Percentiles rank a stretch among this genome's conserved stretches.
phyloP scores from a whole-genome alignment of 805 yeast species.

The Brettanomyces sp. region DNA sequence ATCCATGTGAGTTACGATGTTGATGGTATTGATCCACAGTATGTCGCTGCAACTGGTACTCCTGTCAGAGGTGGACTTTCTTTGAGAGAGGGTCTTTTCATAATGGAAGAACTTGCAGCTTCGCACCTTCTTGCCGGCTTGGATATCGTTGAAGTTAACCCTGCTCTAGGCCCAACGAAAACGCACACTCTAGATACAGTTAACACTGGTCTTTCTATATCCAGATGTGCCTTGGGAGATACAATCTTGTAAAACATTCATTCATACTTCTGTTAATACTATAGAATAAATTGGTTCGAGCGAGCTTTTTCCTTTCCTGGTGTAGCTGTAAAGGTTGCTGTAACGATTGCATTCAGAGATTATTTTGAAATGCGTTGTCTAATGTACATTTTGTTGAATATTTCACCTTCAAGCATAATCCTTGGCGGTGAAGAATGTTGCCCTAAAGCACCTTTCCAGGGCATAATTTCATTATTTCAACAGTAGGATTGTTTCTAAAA shows the following conservation, averaged over 20 bases:
- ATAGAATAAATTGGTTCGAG: no score
- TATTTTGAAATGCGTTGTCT: no score
- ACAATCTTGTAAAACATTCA: conserved; percentile 46
- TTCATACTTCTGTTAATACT: background rate
- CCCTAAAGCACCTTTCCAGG: no score
- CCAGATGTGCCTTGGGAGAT: conserved; percentile 92
- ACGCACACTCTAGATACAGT: conserved; percentile 75
- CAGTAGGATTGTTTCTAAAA: no score
- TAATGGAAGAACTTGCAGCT: conserved; percentile 87
- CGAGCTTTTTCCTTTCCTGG: no score
- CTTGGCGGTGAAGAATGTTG: no score
- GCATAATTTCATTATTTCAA: no score
- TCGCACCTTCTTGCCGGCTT: conserved; percentile 81
- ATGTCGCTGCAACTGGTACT: conserved; percentile 95
- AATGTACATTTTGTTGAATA: no score
- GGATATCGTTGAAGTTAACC: conserved; percentile 92
- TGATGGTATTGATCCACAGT: conserved; percentile 91
- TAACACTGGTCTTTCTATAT: conserved; percentile 81
- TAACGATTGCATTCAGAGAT: no score
- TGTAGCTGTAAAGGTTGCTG: no score
- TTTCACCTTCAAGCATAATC: no score
- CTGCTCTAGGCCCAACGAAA: conserved; percentile 72
- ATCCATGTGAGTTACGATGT: conserved; percentile 90
- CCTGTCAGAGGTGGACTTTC: conserved; percentile 96
- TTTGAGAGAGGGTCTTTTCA: conserved; percentile 84